phyloP scores from a whole-genome alignment of 2,329 filamentous ascomycete species.

The Lasiodiplodia theobromae region DNA sequence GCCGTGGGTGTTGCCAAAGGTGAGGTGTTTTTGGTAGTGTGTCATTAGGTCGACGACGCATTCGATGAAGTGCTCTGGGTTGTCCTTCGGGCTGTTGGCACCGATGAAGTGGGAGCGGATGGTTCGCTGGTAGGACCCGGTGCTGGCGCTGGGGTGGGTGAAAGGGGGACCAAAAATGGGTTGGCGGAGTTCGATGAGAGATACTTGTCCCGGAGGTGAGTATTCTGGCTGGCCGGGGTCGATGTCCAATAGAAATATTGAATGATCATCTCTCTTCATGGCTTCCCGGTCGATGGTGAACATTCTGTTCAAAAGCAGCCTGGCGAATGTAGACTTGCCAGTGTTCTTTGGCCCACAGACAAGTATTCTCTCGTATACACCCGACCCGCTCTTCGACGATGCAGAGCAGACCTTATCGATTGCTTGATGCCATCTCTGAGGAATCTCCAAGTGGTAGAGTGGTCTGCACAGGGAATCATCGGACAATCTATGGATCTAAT shows the following conservation, averaged over 20 bases:
- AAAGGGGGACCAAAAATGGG: conserved; percentile 73
- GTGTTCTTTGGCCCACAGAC: conserved; percentile 75
- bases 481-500: conserved; percentile 27
- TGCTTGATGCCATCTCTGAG: conserved; percentile 24
- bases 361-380: conserved; percentile 56
- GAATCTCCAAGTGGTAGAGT: conserved; percentile 27
- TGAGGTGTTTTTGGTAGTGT: conserved; percentile 59
- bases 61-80: conserved; percentile 70
- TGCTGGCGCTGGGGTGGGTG: conserved; percentile 58
- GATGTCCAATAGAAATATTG: conserved; percentile 72
- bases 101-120: conserved; percentile 71
- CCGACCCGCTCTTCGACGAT: conserved; percentile 37
- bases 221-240: conserved; percentile 83
- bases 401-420: conserved; percentile 37
- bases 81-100: conserved; percentile 68
- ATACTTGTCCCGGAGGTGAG: conserved; percentile 72
- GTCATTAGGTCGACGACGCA: conserved; percentile 70
- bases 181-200: conserved; percentile 66
- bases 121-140: conserved; percentile 38
- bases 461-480: conserved; percentile 22
- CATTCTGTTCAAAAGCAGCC: conserved; percentile 70
- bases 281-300: conserved; percentile 55
- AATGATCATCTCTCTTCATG: conserved; percentile 37
- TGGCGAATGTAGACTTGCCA: conserved; percentile 78
- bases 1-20: conserved; percentile 45